Base-by-base conservation (phyloP, 768 basidiomycete genomes). In the Pisolithus orientalis region DNA sequence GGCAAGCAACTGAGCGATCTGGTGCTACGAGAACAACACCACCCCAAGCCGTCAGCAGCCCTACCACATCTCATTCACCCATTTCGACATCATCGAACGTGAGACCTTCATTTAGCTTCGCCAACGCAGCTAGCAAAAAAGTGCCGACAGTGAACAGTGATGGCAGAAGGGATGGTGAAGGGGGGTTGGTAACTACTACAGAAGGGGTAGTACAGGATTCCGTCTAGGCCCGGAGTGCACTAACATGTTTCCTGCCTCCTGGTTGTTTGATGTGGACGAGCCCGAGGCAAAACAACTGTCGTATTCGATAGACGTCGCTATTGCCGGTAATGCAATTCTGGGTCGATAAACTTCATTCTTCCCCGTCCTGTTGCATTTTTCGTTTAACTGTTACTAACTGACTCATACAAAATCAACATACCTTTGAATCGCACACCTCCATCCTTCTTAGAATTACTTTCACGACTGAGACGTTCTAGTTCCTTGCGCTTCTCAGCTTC, bases 21-120 rank as follows among this genome's bases (percentile, higher is more conserved):
- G 65, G 52, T 58, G 60, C 52, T 60, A 66, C 42, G 21, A 48
- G 53, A 55, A 75, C 39, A 63, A 67, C 45, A 70, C 71, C 40
- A 59, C 73, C 53, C 57, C 65, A 44, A 64, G 66, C 39, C 56
- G 44, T 57, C n/a, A 39, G 59, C 39, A 49, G 45, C 34, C 16
- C 44, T 24, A 25, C 57, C 32, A 24, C 42, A 28, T 37, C 56
- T 40, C 65, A 52, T 62, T 61, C 52, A 58, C 66, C 39, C 4
- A 57, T 67, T 40, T 58, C 72, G 39, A 58, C 70, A 16, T 64
- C 68, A 8, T 75, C 82, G 2, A 83, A 70, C 45, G 80, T 91
- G 13, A 77, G 88, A 50, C 84, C 90, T 0, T 75, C 79, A 5
- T 74, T 93, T 58, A 92, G 90, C 63, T 94, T 94, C 59, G 90